Conservation (phyloP, 2,329 filamentous ascomycete genomes). For the Decorospora gaudefroyi region DNA sequence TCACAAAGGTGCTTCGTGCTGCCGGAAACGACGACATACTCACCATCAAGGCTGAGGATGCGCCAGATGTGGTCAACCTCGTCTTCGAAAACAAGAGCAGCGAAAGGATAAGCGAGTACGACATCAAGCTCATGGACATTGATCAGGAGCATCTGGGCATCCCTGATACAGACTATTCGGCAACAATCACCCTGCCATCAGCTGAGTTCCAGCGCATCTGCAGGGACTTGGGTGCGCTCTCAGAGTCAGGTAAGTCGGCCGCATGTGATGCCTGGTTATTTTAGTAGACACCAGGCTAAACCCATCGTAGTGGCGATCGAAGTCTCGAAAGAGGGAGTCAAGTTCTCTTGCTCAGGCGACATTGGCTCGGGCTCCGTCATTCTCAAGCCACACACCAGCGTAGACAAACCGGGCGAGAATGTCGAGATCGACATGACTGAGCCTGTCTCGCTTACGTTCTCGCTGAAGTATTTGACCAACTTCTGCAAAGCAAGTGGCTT, state of each 20-base stretch:
- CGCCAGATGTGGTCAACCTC: conserved; percentile 92
- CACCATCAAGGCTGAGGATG: conserved; percentile 96
- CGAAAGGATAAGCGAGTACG: conserved; percentile 96
- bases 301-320: conserved; percentile 78
- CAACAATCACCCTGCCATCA: conserved; percentile 86
- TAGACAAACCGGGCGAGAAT: conserved; percentile 85
- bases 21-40: conserved; percentile 93
- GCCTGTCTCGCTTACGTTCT: conserved; percentile 93
- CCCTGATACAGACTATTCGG: conserved; percentile 96
- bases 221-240: conserved; percentile 86
- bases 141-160: conserved; percentile 99
- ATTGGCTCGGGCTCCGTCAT: conserved; percentile 95
- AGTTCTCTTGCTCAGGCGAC: conserved; percentile 90
- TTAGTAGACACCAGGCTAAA: conserved; percentile 29
- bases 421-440: conserved; percentile 90
- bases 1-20: conserved; percentile 95
- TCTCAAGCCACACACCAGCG: conserved; percentile 81
- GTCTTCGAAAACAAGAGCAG: conserved; percentile 88
- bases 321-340: conserved; percentile 94
- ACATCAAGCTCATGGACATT: conserved; percentile 99
- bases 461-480: conserved; percentile 98
- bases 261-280: too few species aligned
- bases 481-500: conserved; percentile 97
- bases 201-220: conserved; percentile 93
- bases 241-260: conserved; percentile 88